Base-by-base conservation (phyloP, 495 filamentous ascomycete genomes). In the Penicillium ochrochloron region DNA sequence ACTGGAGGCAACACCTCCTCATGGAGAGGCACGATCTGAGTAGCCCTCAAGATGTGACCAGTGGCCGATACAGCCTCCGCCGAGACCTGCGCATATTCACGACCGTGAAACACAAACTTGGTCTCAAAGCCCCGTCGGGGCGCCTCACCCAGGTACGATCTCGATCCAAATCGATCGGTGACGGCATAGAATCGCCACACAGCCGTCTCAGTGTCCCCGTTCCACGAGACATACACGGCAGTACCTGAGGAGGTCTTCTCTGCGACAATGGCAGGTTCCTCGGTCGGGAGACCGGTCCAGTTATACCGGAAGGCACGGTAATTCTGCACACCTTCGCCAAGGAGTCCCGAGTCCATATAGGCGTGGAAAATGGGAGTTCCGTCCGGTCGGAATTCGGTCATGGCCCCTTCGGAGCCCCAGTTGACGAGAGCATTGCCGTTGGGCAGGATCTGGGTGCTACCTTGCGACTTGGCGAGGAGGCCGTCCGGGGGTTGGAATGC, bases 391-490 rank as follows among this genome's bases (percentile, higher is more conserved):
- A 82, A 86, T 66, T 88, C 85, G 3, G 83, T 86, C 60, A 86
- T 67, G 9, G 81, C 81, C 0, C 83, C 80, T 25, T 80, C 76
- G 2, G 81, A 82, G 12, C 86, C 85, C 84, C 83, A 87, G 59
- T 84, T 84, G 17, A 87, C 79, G 0, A 86, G 71, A 2, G 78
- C 76, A 51, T 86, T 85, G 31, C 83, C 84, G 44, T 79, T 79
- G 1, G 84, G 81, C 0, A 88, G 76, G 7, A 84, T 66, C 64
- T 88, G 87, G 3, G 82, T 81, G 66, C 81, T 85, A 1, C 86
- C 85, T 65, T 88, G 85, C 2, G 82, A 84, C 35, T 83, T 85
- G 39, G 82, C 79, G 2, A 83, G 71, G n/a, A 82, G 78, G 17
- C 73, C 74, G 60, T 83, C 77, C 0, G 84, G 83, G 11, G 82